phyloP scores from a whole-genome alignment of 1,284 basidiomycete genomes.

The Ganoderma multipileum region DNA sequence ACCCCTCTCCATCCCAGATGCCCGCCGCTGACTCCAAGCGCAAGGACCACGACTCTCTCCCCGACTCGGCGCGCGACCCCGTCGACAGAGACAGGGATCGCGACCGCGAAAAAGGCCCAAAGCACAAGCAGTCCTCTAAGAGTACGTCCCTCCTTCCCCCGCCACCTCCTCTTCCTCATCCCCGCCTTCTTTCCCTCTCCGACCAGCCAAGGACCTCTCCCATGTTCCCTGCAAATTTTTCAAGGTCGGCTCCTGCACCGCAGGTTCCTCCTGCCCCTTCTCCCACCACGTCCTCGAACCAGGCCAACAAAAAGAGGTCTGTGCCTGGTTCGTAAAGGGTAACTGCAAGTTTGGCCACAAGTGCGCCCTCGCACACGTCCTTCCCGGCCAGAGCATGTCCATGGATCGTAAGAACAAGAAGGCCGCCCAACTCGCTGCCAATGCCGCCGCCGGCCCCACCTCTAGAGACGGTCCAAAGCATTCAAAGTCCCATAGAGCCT shows the following conservation, averaged over 20 bases:
- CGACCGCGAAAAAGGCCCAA: conserved; percentile 43
- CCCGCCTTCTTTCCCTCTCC: neutral
- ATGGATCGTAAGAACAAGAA: conserved; percentile 99
- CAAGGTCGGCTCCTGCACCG: conserved; percentile 92
- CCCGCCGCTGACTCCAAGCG: conserved; percentile 40
- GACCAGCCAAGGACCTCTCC: conserved; percentile 83
- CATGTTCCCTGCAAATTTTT: conserved; percentile 99
- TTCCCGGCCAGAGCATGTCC: conserved; percentile 92
- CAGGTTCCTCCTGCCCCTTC: conserved; percentile 95
- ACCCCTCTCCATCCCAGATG: conserved; percentile 33
- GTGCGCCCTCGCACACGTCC: conserved; percentile 92
- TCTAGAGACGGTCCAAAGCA: conserved; percentile 40
- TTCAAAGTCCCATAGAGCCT: conserved; percentile 27
- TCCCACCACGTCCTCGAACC: conserved; percentile 77
- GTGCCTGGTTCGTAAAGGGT: conserved; percentile 94
- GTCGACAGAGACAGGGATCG: conserved; percentile 44
- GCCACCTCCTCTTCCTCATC: conserved; percentile 6
- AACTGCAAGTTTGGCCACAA: conserved; percentile 99
- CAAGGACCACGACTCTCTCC: conserved; percentile 38
- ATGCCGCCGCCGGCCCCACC: conserved; percentile 53
- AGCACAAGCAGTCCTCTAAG: conserved; percentile 45
- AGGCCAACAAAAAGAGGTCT: conserved; percentile 88
- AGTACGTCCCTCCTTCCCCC: conserved; percentile 35
- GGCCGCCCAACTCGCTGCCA: conserved; percentile 80
- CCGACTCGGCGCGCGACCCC: conserved; percentile 38